phyloP scores from a whole-genome alignment of 2,329 filamentous ascomycete species.

The Trematosphaeria pertusa region DNA sequence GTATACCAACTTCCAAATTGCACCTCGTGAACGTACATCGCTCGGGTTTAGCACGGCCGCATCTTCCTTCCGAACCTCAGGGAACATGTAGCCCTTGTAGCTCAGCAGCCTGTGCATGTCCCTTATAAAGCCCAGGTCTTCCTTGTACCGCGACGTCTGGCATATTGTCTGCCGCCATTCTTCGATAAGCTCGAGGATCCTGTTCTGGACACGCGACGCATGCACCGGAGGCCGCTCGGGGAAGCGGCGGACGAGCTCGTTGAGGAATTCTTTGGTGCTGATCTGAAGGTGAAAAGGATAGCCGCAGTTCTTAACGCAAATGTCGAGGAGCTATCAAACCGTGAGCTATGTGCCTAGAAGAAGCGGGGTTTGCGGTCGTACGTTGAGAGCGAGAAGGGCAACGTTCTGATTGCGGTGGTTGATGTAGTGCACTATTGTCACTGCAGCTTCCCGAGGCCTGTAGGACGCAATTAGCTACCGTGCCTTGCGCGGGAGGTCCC shows the following conservation, averaged over 20 bases:
- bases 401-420: constrained; percentile 98
- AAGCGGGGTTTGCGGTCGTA: constrained; percentile 48
- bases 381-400: constrained; percentile 81
- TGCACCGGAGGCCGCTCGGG: constrained; percentile 91
- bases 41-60: constrained; percentile 96
- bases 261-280: constrained; percentile 97
- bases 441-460: constrained; percentile 87
- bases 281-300: constrained; percentile 99
- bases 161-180: constrained; percentile 99
- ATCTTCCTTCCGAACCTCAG: constrained; percentile 89
- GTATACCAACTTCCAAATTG: constrained; percentile 8
- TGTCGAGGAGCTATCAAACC: constrained; percentile 76
- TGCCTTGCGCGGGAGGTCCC: neutral
- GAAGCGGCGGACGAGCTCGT: constrained; percentile 95
- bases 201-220: constrained; percentile 83
- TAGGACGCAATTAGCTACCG: constrained; percentile 23
- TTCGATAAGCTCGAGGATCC: constrained; percentile 94
- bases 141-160: constrained; percentile 96
- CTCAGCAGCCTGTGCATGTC: constrained; percentile 97
- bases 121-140: constrained; percentile 92
- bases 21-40: constrained; percentile 72
- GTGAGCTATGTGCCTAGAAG: constrained; percentile 29
- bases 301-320: constrained; percentile 99
- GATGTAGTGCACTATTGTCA: constrained; percentile 90
- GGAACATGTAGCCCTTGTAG: constrained; percentile 97